Conservation (phyloP, 441 rosid genomes). For the Adansonia madagascariensis region DNA sequence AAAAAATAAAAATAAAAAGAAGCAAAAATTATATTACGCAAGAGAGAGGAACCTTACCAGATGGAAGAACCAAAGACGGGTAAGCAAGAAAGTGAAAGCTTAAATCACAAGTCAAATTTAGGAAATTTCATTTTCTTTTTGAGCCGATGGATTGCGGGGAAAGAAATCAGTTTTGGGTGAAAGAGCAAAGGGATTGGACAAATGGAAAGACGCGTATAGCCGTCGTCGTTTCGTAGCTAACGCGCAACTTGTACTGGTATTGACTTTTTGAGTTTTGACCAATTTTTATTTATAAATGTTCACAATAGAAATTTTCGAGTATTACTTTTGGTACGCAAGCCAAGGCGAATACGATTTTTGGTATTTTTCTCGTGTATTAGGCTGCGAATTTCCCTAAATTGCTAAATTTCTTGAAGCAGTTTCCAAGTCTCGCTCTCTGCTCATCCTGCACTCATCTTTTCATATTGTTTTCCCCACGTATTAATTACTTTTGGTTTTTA, state of each 20-base stretch:
- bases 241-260: slow-evolving; percentile 5
- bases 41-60: slow-evolving; percentile 32
- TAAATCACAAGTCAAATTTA: slow-evolving; percentile 16
- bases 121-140: neutral
- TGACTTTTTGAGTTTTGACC: neutral
- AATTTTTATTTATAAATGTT: neutral
- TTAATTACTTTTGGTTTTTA: too few relatives aligned
- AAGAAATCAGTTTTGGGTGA: neutral
- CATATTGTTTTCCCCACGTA: too few relatives aligned
- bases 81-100: slow-evolving; percentile 23
- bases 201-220: slow-evolving; percentile 28
- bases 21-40: neutral
- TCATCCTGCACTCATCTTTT: too few relatives aligned
- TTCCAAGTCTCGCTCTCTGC: neutral
- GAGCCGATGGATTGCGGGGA: neutral
- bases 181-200: neutral
- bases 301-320: neutral
- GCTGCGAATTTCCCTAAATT: neutral
- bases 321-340: neutral
- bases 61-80: slow-evolving; percentile 32
- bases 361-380: neutral
- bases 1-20: neutral
- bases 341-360: neutral
- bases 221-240: neutral
- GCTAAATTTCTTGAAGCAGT: neutral